Base-by-base conservation (phyloP, 106 monocot species). In the Alisma plantagoaquatica region DNA sequence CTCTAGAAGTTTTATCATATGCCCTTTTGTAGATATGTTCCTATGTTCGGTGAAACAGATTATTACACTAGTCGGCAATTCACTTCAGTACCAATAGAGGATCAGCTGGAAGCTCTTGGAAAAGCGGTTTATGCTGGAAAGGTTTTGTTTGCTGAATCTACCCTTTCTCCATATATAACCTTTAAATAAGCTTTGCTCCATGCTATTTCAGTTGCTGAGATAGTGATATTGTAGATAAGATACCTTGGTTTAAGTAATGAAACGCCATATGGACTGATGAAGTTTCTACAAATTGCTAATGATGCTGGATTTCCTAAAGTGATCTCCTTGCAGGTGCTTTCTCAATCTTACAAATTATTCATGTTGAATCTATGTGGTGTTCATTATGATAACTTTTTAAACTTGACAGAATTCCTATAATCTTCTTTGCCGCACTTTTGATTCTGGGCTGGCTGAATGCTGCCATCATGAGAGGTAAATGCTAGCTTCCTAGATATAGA, bases 31-130 rank as follows among this genome's bases (percentile, higher is more conserved):
- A 93, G 92, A 10, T 93, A 93, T 69, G 67, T 87, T 61, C 93
- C 93, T n/a, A 93, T 87, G 93, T 93, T 93, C 77, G 93, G 93
- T 68, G 93, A 93, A 71, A 83, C 69, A 10, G 93, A 87, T n/a
- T 93, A 93, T 65, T 72, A 80, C 60, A 74, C 80, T 29, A 70
- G 29, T 51, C 55, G 50, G 21, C 93, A 93, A 43, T 87, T 77
- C 27, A 23, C 53, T 16, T 93, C 83, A 57, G 70, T 87, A 30
- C 38, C 71, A 33, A 72, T 93, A 64, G 83, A 83, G 42, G 83
- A 87, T 33, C 93, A 93, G 30, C 64, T 93, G 51, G 60, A 70
- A 30, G 63, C 80, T 59, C 83, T 93, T 67, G 67, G 66, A 70
- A 80, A 50, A 67, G 93, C 87, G 66, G 66, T 87, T 75, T 59